Evolutionary conservation across 1,284 basidiomycete genomes (phyloP), one percentile per base, ranked within the genome.

Genomic region (Puccinia polysora): DNA sequence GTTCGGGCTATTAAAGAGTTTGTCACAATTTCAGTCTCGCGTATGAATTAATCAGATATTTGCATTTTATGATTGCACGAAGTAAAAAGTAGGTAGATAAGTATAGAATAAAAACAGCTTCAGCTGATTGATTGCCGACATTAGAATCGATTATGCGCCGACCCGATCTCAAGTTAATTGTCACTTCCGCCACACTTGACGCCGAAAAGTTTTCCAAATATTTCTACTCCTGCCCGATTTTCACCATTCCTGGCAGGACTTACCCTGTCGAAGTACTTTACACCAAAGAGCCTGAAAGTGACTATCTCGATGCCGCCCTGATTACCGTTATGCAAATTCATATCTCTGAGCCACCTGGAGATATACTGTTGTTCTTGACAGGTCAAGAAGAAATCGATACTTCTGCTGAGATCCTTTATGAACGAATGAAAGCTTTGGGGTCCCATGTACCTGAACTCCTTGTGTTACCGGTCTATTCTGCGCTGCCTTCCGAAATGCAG

Each of bases 251-350:
- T 14, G 96, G 96, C 75, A 88, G 94, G 77, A 94, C 94, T n/a
- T 97, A 90, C 82, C 95, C 95, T 2, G 96, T 98, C 75, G 96
- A 99, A 81, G 86, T 92, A 52, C 83, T 98, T 23, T 97, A 98
- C 82, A 97, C 95, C 75, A 97, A 97, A 81, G 95, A 98, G 78
- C 95, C 96, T 0, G 96, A 98, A 81, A 86, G 86, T n/a, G 96
- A 99, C 81, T 98, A 98, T 81, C 86, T 99, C 74, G 96, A 98
- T 77, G 94, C 95, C 0, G 91, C 93, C 23, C 87, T 99, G 74
- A 98, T 97, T 78, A 98, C 95, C 0, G 90, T 97, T 78, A 95
- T 98, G 89, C 95, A 98, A 81, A 99, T 99, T 75, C 96, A 99
- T 80, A 85, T 97, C 5, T 96, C 95, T 68, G 95, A 97, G 79